phyloP scores from a whole-genome alignment of 352 stramenopile genomes.

The Globisporangium acanthophoron region DNA sequence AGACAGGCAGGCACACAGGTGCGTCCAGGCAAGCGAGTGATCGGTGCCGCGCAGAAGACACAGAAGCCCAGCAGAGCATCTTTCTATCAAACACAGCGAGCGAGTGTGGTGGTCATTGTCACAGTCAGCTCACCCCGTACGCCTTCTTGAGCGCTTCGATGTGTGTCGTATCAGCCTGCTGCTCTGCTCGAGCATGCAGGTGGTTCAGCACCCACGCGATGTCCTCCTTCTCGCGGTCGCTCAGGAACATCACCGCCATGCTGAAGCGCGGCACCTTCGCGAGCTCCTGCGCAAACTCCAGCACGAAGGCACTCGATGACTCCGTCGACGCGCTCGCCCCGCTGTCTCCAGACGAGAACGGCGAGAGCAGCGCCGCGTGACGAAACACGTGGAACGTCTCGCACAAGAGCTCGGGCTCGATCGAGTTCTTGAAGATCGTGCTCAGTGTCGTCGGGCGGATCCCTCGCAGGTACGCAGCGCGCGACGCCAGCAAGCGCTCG shows the following conservation, averaged over 20 bases:
- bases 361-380: conserved; percentile 11
- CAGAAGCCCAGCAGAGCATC: background rate
- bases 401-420: conserved; percentile 71
- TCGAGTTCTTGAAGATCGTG: conserved; percentile 64
- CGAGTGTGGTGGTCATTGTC: background rate
- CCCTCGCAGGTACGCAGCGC: conserved; percentile 42
- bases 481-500: conserved; percentile 27
- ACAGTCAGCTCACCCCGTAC: conserved; percentile 30
- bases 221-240: conserved; percentile 49
- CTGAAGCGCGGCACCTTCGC: conserved; percentile 59
- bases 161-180: background rate
- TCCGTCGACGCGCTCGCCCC: background rate
- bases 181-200: conserved; percentile 12
- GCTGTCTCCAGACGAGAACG: background rate
- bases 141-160: conserved; percentile 31
- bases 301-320: conserved; percentile 16
- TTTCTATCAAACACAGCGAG: background rate
- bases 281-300: conserved; percentile 34
- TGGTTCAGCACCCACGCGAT: conserved; percentile 36
- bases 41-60: background rate
- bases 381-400: conserved; percentile 57
- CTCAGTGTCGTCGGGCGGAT: conserved; percentile 28
- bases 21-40: background rate
- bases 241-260: conserved; percentile 82
- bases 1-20: background rate